Conservation (phyloP, 352 stramenopile genomes). For the Peronospora destructor region DNA sequence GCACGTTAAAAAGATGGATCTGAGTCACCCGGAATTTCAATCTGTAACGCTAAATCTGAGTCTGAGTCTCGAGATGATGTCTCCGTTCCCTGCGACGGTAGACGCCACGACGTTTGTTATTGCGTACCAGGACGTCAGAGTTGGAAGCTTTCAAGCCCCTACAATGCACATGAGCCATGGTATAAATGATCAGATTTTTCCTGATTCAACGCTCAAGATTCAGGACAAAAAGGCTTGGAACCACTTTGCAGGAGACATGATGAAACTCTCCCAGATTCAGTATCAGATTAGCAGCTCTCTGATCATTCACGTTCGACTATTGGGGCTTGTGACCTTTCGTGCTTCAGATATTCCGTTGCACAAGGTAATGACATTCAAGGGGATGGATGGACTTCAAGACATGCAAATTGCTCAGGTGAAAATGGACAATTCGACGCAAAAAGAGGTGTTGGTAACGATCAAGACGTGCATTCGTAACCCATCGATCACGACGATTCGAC, state of each 20-base stretch:
- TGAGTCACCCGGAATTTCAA: constrained; percentile 32
- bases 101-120: constrained; percentile 46
- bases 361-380: constrained; percentile 51
- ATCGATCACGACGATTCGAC: constrained; percentile 60
- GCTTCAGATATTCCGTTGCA: constrained; percentile 37
- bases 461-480: constrained; percentile 78
- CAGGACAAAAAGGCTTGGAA: constrained; percentile 52
- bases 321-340: constrained; percentile 48
- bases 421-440: constrained; percentile 55
- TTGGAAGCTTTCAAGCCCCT: constrained; percentile 44
- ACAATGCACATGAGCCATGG: constrained; percentile 48
- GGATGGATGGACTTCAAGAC: constrained; percentile 53
- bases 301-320: constrained; percentile 43
- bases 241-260: constrained; percentile 61
- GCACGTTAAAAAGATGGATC: constrained; percentile 49
- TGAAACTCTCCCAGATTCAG: constrained; percentile 31
- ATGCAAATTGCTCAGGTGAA: constrained; percentile 59
- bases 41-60: constrained; percentile 44
- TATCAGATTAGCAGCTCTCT: constrained; percentile 49
- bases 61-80: constrained; percentile 43
- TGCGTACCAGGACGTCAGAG: constrained; percentile 27
- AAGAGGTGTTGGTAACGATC: constrained; percentile 56
- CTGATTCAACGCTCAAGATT: constrained; percentile 48
- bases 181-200: constrained; percentile 40
- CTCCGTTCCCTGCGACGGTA: constrained; percentile 45